Evolutionary conservation across 2,329 filamentous ascomycete genomes (phyloP).

Genomic region (Rutstroemia sp.): DNA sequence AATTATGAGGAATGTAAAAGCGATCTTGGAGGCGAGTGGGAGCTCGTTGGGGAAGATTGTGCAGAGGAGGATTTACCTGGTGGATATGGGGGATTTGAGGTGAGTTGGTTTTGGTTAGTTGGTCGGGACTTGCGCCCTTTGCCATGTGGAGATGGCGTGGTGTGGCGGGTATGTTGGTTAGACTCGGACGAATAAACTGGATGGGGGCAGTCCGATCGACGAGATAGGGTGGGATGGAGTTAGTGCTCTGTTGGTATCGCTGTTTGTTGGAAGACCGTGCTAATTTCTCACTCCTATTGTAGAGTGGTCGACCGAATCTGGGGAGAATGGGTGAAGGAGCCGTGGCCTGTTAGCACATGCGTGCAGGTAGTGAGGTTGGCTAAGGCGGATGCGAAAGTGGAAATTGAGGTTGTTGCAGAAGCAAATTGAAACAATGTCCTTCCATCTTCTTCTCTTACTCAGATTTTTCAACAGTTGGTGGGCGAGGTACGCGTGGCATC

Average conservation of each 20-base stretch:
- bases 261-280: too few species aligned
- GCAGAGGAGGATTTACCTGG: slow-evolving; percentile 4
- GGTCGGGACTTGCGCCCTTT: too few species aligned
- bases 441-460: neutral
- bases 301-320: slow-evolving; percentile 5
- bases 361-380: slow-evolving; percentile 4
- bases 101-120: neutral
- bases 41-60: slow-evolving; percentile 1
- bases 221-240: neutral
- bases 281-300: neutral
- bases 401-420: slow-evolving; percentile 7
- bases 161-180: neutral
- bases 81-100: slow-evolving; percentile 6
- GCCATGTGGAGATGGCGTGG: neutral
- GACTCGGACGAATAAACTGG: neutral
- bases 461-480: neutral
- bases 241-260: too few species aligned
- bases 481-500: neutral
- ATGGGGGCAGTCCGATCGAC: too few species aligned
- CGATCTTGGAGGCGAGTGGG: neutral
- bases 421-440: neutral
- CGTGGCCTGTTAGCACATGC: slow-evolving; percentile 6
- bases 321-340: slow-evolving; percentile 6
- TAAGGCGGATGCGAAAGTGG: slow-evolving; percentile 2
- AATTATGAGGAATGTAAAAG: slow-evolving; percentile 6